Evolutionary conservation across 2,329 filamentous ascomycete genomes (phyloP), one percentile per base, ranked within the genome.

Genomic region (Chrysoporthe cubensis): DNA sequence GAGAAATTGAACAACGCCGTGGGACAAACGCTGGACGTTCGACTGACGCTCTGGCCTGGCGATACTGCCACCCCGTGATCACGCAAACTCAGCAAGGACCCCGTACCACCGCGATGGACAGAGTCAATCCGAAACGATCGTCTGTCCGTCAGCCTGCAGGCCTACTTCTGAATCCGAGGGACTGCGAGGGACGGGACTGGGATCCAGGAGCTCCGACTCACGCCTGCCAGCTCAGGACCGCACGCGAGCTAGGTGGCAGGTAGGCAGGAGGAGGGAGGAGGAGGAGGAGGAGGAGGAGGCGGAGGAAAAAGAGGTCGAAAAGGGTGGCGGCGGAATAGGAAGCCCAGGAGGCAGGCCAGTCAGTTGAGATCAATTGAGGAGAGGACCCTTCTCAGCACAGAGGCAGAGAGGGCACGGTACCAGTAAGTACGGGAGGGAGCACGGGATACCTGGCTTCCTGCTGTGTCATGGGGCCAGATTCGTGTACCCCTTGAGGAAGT

Each of bases 361-460:
- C 34, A 37, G 43, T 40, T 57, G 56, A 37, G 32, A 26, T n/a
- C 34, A n/a, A 40, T 58, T 16, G 21, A 52, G 26, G n/a, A 52
- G 50, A 54, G 50, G 50, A 54, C 50, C 50, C 50, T 54, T 26
- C 26, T 26, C 26, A 26, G 26, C 26, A 26, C 26, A 26, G 26
- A 26, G 26, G 32, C 26, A 54, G 50, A 46, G 44, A 46, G 18
- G 44, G 18, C 11, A 4, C 26, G 26, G 26, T 26, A 26, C 26
- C 26, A 26, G 26, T 26, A 26, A 26, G 32, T 40, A 40, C 34
- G 16, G 21, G 18, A 26, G 26, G 26, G 26, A 57, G 52, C 32
- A 57, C 32, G 52, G 60, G 61, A 21, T 63, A 63, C 61, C 61
- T 63, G 34, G 40, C 61, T 42, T 34, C 54, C 61, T 63, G 61